A percentile compares a stretch with the other conserved stretches of the same genome.
Evolutionary conservation across 129 eudicot genomes (phyloP).

Genomic region (Flaveria linearis): DNA sequence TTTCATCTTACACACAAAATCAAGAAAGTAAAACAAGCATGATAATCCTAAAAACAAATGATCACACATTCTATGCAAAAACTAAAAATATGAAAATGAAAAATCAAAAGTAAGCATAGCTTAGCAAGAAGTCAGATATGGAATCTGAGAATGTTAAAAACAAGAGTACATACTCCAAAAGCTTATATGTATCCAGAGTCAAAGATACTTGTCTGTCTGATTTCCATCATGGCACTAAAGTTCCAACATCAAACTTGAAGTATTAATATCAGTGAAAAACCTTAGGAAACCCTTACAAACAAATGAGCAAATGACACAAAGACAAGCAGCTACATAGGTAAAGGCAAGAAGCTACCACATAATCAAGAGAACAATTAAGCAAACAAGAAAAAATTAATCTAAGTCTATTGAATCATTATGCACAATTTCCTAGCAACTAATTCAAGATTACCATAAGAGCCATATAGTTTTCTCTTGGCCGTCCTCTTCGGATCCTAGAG

Average conservation of each 20-base stretch:
- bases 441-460: slow-evolving; percentile 66
- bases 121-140: slow-evolving; percentile 8
- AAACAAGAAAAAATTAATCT: slow-evolving; percentile 2
- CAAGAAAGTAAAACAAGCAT: neutral
- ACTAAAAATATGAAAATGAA: neutral
- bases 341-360: neutral
- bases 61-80: neutral
- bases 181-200: neutral
- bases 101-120: neutral
- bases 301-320: neutral
- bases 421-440: neutral
- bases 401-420: neutral
- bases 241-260: neutral
- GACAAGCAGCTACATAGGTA: slow-evolving; percentile 21
- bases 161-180: neutral
- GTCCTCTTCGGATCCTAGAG: slow-evolving; percentile 83
- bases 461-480: slow-evolving; percentile 81
- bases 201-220: neutral
- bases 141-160: slow-evolving; percentile 1
- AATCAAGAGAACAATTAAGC: slow-evolving; percentile 3
- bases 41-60: neutral
- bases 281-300: neutral
- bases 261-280: neutral
- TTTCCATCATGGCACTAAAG: neutral
- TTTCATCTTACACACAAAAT: neutral